These are phyloP conservation scores for Xylaria sp. DNA, from an alignment of 2,329 filamentous ascomycete genomes.

Conservation along the genomic window DNA sequence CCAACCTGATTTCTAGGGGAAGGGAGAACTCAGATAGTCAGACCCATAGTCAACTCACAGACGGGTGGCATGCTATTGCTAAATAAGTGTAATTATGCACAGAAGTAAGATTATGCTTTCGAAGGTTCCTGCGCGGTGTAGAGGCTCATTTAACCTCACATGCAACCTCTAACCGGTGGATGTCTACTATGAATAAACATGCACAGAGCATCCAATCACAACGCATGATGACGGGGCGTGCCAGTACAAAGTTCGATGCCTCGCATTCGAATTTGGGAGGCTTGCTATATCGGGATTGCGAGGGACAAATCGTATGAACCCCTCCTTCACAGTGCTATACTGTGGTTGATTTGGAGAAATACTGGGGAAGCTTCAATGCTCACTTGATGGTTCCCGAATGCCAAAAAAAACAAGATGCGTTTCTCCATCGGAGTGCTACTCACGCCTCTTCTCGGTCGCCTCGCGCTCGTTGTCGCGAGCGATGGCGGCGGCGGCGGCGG, in stretches of 20 bases:
- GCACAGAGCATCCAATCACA: slow-evolving; percentile 20
- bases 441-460: slow-evolving; percentile 6
- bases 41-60: background rate
- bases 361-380: background rate
- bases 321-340: slow-evolving; percentile 16
- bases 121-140: background rate
- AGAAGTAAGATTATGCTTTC: background rate
- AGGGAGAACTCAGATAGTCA: background rate
- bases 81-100: background rate
- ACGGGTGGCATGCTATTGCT: background rate
- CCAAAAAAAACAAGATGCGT: slow-evolving; percentile 19
- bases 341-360: slow-evolving; percentile 3
- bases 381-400: background rate
- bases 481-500: background rate
- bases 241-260: slow-evolving; percentile 2
- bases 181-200: background rate
- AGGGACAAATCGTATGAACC: slow-evolving; percentile 15
- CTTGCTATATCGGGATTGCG: slow-evolving; percentile 3
- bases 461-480: background rate
- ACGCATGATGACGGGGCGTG: slow-evolving; percentile 15
- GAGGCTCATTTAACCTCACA: background rate
- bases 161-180: background rate
- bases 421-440: background rate
- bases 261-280: background rate
- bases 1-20: background rate